Evolutionary conservation across 2,329 filamentous ascomycete genomes (phyloP), one percentile per base, ranked within the genome.

Genomic region (Aspergillus sp.): DNA sequence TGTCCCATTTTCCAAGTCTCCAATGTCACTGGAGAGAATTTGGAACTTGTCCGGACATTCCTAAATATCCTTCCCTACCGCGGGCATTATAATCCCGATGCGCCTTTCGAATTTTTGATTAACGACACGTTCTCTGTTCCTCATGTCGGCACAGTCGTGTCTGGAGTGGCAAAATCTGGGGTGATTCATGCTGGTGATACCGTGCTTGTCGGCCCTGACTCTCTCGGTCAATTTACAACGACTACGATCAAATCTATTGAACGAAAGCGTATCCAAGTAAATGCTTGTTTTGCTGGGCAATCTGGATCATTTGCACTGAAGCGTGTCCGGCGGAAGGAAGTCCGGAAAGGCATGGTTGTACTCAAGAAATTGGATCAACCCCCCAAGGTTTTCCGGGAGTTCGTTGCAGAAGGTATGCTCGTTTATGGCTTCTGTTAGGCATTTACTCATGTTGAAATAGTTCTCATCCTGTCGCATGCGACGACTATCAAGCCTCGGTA

Each of bases 71-170:
- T 99, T 3, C 95, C 95, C 1, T 93, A 96, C 66, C 91, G 97
- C 66, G 93, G 93, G 50, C 90, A 93, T 60, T 98, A 98, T 73
- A 90, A 98, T 71, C 82, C 88, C 17, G 87, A 91, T 47, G 91
- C 90, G 0, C 88, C 93, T 0, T 96, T 98, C 64, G 95, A 98
- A 71, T 97, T 98, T 66, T 88, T 96, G 59, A 85, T 99, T 63
- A 99, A 98, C 70, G 95, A 99, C 72, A 98, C 91, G 0, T 99
- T 98, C 81, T 97, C 93, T 0, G 95, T 99, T 4, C 95, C 95
- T 2, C 96, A 96, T 73, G 92, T 96, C 1, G 95, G 95, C 12
- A 99, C 95, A 0, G 95, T 99, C 0, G 93, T 99, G 1, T 95
- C 91, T 37, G 95, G 95, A 0, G 93, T 99, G 35, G 88, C 98